Evolutionary conservation across 305 asterid genomes (phyloP), one percentile per base, ranked within the genome.

Genomic region (Fraxinus albicans): DNA sequence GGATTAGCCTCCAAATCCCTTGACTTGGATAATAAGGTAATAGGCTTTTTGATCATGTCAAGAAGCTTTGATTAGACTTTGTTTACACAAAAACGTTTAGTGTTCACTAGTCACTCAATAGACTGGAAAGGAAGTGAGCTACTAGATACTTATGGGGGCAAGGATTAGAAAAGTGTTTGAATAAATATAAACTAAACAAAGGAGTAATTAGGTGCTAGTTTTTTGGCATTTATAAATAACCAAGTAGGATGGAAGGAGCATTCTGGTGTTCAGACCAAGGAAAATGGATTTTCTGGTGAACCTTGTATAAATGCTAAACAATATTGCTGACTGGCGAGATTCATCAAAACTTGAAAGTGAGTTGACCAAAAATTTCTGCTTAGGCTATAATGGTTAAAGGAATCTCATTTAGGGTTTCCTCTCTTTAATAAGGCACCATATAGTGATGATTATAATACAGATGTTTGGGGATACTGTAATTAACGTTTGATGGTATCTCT

Each of bases 1-100:
- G 98, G 93, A 83, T 90, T 96, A 88, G 95, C 98, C 33, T 96
- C 98, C 84, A 95, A 91, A 87, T 92, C 95, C 69, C 97, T 96
- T 83, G 98, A 95, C 88, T 95, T 95, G 88, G 98, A 93, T 76
- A 92, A 83, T 83, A 91, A 93, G 98, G 99, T 96, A 91, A 77
- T 73, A 73, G 55, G 29, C 74, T 75, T 34, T 70, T 76, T 38
- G 60, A 81, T 84, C 8, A 69, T 69, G 38, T 69, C 76, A 69
- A 69, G 76, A 69, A 69, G 38, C 76, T 69, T 10, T 27, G 38
- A 29, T 69, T 9, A 31, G 38, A 55, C 33, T 63, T 63, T 33
- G 72, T 23, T 23, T 63, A 7, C 33, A 23, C 31, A 63, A 19
- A 29, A 69, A 69, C 2, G 21, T 69, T 4, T 69, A 25, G 8